Conservation (phyloP, 495 filamentous ascomycete species). For the Talaromyces liani region DNA sequence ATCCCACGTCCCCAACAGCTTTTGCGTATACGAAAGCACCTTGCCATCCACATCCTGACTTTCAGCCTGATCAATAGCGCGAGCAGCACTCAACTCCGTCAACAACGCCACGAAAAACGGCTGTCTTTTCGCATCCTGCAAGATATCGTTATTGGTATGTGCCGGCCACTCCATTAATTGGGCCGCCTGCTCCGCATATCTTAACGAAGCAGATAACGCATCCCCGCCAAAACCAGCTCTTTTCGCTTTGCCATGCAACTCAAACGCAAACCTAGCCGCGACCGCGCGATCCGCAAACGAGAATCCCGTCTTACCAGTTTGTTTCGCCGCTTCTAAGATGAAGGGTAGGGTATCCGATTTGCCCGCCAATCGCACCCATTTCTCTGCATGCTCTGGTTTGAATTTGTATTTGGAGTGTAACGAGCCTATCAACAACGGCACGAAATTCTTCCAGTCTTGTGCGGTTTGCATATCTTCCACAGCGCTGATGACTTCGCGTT, state of each 20-base stretch:
- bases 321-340: conserved; percentile 47
- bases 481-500: conserved; percentile 23
- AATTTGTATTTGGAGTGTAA: conserved; percentile 31
- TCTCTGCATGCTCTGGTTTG: conserved; percentile 18
- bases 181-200: conserved; percentile 40
- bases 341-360: conserved; percentile 30
- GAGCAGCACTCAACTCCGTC: conserved; percentile 36
- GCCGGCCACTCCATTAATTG: conserved; percentile 42
- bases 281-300: conserved; percentile 31
- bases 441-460: conserved; percentile 55
- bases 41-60: conserved; percentile 24
- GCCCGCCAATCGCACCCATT: conserved; percentile 34
- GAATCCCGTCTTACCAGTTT: conserved; percentile 41
- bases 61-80: conserved; percentile 21
- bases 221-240: conserved; percentile 32
- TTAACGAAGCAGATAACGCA: conserved; percentile 25
- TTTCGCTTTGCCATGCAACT: conserved; percentile 42
- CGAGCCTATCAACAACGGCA: conserved; percentile 51
- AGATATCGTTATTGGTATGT: conserved; percentile 22
- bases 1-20: conserved; percentile 25
- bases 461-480: conserved; percentile 43
- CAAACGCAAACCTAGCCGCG: conserved; percentile 41
- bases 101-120: conserved; percentile 37
- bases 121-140: conserved; percentile 24
- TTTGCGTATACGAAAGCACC: conserved; percentile 29